Conservation (phyloP, 345 rosid species). For the Moricandia arvensis region DNA sequence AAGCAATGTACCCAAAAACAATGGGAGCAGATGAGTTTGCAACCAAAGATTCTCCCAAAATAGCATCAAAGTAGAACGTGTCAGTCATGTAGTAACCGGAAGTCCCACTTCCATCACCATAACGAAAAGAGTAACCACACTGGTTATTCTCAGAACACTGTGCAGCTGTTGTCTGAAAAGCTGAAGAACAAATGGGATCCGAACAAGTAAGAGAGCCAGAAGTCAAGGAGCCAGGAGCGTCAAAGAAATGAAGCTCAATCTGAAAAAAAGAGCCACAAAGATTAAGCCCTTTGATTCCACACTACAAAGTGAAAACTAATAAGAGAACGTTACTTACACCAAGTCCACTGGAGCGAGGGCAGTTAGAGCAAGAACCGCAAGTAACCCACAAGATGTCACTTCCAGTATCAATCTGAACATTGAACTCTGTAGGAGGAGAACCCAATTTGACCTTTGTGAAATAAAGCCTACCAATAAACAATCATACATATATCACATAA, state of each 20-base stretch:
- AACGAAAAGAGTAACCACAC: constrained; percentile 81
- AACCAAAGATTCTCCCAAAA: constrained; percentile 60
- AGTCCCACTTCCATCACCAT: constrained; percentile 97
- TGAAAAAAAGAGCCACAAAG: constrained; percentile 28
- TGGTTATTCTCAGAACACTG: constrained; percentile 68
- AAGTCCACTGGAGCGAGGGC: constrained; percentile 87
- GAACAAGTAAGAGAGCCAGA: constrained; percentile 61
- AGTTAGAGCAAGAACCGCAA: constrained; percentile 76
- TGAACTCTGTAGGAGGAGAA: constrained; percentile 93
- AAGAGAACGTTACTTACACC: constrained; percentile 74
- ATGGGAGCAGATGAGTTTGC: constrained; percentile 82
- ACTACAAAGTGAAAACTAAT: not conserved
- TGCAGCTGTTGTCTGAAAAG: constrained; percentile 59
- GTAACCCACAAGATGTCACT: constrained; percentile 92
- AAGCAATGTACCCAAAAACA: constrained; percentile 75
- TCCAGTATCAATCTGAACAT: constrained; percentile 98
- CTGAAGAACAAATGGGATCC: constrained; percentile 50
- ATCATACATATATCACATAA: constrained; percentile 19
- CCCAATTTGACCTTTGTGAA: constrained; percentile 93
- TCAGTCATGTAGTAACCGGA: constrained; percentile 81
- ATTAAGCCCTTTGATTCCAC: constrained; percentile 18
- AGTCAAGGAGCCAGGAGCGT: constrained; percentile 65
- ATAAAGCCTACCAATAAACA: constrained; percentile 62
- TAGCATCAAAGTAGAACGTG: constrained; percentile 62
- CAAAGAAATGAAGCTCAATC: constrained; percentile 79